Percentiles rank a stretch among this genome's conserved stretches.
Conservation (phyloP, 1,284 basidiomycete species). For the Papiliotrema laurentii region DNA sequence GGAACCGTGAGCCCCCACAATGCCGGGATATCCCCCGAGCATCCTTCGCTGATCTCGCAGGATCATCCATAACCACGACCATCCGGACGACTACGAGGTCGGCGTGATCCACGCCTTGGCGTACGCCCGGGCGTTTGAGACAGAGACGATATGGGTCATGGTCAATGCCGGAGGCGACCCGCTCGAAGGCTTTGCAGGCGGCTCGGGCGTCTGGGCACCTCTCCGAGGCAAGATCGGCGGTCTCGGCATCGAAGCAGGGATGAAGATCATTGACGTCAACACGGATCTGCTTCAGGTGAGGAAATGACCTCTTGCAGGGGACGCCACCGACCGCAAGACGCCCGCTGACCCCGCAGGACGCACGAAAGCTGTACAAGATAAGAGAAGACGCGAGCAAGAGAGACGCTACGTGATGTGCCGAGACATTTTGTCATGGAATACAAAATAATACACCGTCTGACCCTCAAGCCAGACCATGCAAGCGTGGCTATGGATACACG, state of each 20-base stretch:
- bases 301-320: too few species aligned
- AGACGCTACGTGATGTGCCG: too few species aligned
- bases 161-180: slow-evolving; percentile 40
- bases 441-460: too few species aligned
- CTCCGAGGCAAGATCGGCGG: slow-evolving; percentile 29
- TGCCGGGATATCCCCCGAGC: too few species aligned
- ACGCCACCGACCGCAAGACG: too few species aligned
- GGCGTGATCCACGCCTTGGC: slow-evolving; percentile 30
- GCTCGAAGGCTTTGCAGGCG: slow-evolving; percentile 39
- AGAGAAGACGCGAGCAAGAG: too few species aligned
- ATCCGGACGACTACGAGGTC: slow-evolving; percentile 34
- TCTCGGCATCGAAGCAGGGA: slow-evolving; percentile 13
- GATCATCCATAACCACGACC: slow-evolving; percentile 18
- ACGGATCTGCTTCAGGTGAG: slow-evolving; percentile 27
- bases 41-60: slow-evolving; percentile 6
- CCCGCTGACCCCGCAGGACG: too few species aligned
- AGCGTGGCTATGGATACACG: neutral
- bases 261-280: slow-evolving; percentile 26
- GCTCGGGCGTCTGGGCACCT: slow-evolving; percentile 37
- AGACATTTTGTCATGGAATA: too few species aligned
- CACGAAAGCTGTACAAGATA: too few species aligned
- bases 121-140: slow-evolving; percentile 38
- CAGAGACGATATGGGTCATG: slow-evolving; percentile 42
- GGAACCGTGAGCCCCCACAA: slow-evolving; percentile 36
- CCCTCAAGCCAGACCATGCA: too few species aligned